phyloP scores from a whole-genome alignment of 371 early-diverging fungal genomes.

The Haplosporangium sp. region DNA sequence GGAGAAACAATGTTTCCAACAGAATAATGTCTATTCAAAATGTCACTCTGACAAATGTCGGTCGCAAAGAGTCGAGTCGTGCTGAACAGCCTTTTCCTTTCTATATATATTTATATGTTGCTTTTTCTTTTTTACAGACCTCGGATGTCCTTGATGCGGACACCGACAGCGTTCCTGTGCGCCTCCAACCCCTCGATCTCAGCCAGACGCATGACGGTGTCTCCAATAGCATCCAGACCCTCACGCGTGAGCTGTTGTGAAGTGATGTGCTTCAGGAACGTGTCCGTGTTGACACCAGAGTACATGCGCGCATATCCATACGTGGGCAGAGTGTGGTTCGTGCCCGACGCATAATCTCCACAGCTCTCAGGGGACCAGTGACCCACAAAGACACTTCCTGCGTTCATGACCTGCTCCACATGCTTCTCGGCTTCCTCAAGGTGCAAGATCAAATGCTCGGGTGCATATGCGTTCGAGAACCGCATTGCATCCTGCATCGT shows the following conservation, averaged over 20 bases:
- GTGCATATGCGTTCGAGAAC: conserved; percentile 96
- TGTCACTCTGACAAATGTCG: too few species aligned
- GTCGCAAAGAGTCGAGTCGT: too few species aligned
- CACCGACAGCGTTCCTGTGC: conserved; percentile 94
- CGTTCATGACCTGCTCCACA: conserved; percentile 81
- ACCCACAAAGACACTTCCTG: conserved; percentile 97
- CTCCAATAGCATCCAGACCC: conserved; percentile 87
- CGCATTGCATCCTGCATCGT: conserved; percentile 82
- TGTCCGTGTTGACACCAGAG: conserved; percentile 94
- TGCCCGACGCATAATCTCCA: conserved; percentile 98
- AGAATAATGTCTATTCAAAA: too few species aligned
- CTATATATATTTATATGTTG: too few species aligned
- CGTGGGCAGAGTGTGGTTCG: conserved; percentile 99
- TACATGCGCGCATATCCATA: conserved; percentile 98
- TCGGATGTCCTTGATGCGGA: conserved; percentile 81
- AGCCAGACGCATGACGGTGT: conserved; percentile 92
- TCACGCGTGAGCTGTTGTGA: conserved; percentile 90
- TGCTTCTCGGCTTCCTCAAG: conserved; percentile 75
- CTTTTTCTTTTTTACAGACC: conserved; percentile 1
- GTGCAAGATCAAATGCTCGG: conserved; percentile 97
- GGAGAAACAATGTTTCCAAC: too few species aligned
- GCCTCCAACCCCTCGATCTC: conserved; percentile 96
- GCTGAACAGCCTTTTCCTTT: too few species aligned
- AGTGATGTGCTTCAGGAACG: conserved; percentile 96
- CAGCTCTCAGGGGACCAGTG: conserved; percentile 96